Base-by-base conservation (phyloP, 768 basidiomycete genomes). In the Imleria badia region DNA sequence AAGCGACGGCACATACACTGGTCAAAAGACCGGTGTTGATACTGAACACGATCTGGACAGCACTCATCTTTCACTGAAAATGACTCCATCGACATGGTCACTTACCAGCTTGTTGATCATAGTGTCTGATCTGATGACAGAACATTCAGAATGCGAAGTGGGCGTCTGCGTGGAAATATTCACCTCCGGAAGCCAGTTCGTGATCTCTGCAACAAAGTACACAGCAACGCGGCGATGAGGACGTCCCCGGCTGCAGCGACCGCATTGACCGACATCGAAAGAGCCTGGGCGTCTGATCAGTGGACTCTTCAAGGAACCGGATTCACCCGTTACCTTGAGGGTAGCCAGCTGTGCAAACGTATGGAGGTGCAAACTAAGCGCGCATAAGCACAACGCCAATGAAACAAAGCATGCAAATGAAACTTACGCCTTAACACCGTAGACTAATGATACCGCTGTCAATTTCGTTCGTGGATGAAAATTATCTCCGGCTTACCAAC, bases 261-360 rank as follows among this genome's bases (percentile, higher is more conserved):
- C 1, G 78, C 83, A 55, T 85, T 83, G 59, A 85, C 77, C 1
- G 82, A 72, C 50, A 83, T 80, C 0, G 82, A 80, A 42, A 84
- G 66, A 11, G 72, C 29, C 67, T 68, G 29, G 5, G 7, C 10
- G 3, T n/a, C 1, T 41, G 22, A 36, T 65, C 41, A 63, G 48
- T 17, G 3, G 14, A 12, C 10, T 15, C 3, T 35, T 39, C 23
- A 11, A 4, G 11, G 15, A 0, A 39, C 7, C 31, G 2, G 34
- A 23, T 33, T n/a, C 1, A 8, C 9, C 13, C 8, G 17, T 20
- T 45, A 67, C 82, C 77, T 84, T 83, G 39, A 85, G 70, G 47
- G 65, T 52, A 19, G 56, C 54, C 35, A 85, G 70, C 19, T 84
- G 72, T 10, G 30, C 60, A 74, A 83, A 84, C 3, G 82, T 83